Conservation (phyloP, 2,329 filamentous ascomycete genomes). For the Aspergillus spinulosporus region DNA sequence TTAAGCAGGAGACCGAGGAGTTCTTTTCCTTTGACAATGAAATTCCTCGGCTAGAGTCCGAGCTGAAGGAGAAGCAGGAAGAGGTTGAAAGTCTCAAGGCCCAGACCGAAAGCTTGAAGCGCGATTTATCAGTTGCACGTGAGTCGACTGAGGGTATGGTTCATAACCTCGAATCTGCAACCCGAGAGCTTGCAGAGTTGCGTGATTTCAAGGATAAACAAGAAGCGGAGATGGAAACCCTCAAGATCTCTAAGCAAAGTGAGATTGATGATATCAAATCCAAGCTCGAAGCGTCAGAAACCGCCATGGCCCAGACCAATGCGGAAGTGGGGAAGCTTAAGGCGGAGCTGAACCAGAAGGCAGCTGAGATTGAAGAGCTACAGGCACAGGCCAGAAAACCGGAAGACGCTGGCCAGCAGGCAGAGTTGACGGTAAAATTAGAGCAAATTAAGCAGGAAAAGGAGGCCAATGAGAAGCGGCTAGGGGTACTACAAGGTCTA, state of each 20-base stretch:
- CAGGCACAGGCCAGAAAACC: constrained; percentile 31
- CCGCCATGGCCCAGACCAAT: constrained; percentile 31
- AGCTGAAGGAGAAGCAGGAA: constrained; percentile 67
- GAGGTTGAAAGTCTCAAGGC: constrained; percentile 70
- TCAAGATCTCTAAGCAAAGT: constrained; percentile 44
- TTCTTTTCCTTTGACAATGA: constrained; percentile 94
- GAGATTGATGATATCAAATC: constrained; percentile 45
- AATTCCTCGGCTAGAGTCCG: constrained; percentile 74
- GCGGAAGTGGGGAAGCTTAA: constrained; percentile 37
- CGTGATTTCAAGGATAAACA: constrained; percentile 55
- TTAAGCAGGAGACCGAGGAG: constrained; percentile 57
- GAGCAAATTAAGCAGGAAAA: constrained; percentile 39
- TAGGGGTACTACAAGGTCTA: constrained; percentile 56
- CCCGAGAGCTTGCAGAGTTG: constrained; percentile 60
- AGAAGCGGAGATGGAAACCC: constrained; percentile 48
- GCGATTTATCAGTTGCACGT: constrained; percentile 69
- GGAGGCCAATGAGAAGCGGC: constrained; percentile 51
- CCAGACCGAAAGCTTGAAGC: constrained; percentile 67
- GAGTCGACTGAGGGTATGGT: constrained; percentile 69
- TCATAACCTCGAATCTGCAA: constrained; percentile 65
- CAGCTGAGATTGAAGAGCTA: constrained; percentile 40
- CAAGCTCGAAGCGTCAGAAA: constrained; percentile 36
- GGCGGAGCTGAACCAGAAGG: constrained; percentile 43
- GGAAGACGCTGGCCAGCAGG: constrained; percentile 23
- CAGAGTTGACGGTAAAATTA: constrained; percentile 33